These are phyloP conservation scores for Exobasidium cylindrosporum DNA, from an alignment of 1,284 basidiomycete species.

Conservation along the genomic window DNA sequence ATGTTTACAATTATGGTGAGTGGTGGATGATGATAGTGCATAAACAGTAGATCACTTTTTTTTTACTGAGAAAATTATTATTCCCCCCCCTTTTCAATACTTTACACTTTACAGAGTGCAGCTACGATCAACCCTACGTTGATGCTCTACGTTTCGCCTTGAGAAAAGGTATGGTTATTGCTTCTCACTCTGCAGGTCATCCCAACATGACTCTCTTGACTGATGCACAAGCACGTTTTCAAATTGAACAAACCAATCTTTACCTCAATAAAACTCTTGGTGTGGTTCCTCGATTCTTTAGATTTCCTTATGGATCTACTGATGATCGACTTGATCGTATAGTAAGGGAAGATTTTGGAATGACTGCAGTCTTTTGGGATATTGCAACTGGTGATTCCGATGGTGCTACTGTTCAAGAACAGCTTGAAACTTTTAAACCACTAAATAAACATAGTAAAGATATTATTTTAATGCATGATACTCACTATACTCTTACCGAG, in stretches of 20 bases:
- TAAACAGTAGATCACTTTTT: too few relatives aligned
- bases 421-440: neutral
- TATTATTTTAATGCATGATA: slow-evolving; percentile 1
- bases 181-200: slow-evolving; percentile 2
- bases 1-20: slow-evolving; percentile 1
- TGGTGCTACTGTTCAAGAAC: neutral
- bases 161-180: neutral
- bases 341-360: neutral
- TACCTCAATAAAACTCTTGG: neutral
- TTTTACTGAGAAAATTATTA: too few relatives aligned
- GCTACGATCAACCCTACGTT: neutral
- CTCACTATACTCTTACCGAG: neutral
- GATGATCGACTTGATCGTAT: neutral
- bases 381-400: neutral
- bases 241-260: neutral
- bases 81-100: too few relatives aligned
- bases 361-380: neutral
- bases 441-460: neutral
- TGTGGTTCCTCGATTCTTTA: neutral
- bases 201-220: neutral
- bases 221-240: neutral
- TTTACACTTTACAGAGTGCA: neutral
- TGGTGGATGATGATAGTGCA: neutral
- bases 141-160: neutral
- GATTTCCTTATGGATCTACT: neutral